phyloP scores from a whole-genome alignment of 768 basidiomycete species.

The Guyanaporus albipodus region DNA sequence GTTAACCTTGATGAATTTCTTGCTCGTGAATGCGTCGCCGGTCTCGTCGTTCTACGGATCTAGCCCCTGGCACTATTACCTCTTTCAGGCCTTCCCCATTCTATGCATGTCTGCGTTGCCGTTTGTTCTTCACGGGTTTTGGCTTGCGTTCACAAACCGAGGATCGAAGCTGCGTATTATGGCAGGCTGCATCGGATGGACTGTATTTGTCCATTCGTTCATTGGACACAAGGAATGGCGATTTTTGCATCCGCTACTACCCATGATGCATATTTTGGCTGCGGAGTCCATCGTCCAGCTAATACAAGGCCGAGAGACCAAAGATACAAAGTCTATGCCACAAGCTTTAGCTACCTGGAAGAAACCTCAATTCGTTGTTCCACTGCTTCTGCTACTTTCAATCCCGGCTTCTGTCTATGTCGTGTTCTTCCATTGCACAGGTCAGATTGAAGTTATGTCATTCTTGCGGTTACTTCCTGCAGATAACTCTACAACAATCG shows the following conservation, averaged over 20 bases:
- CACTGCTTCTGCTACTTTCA: constrained; percentile 44
- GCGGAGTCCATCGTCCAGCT: constrained; percentile 63
- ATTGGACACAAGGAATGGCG: constrained; percentile 97
- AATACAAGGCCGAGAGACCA: constrained; percentile 15
- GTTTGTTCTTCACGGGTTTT: constrained; percentile 62
- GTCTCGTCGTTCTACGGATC: constrained; percentile 92
- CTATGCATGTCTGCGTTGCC: constrained; percentile 71
- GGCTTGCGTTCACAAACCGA: constrained; percentile 28
- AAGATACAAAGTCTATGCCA: not conserved
- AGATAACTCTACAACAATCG: constrained; percentile 54
- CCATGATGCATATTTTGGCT: constrained; percentile 76
- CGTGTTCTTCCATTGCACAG: constrained; percentile 70
- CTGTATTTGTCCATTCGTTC: constrained; percentile 65
- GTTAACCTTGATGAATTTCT: constrained; percentile 79
- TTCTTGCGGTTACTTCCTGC: constrained; percentile 56
- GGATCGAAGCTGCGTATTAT: constrained; percentile 39
- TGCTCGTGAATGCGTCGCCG: constrained; percentile 75
- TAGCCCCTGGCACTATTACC: constrained; percentile 85
- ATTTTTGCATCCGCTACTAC: constrained; percentile 89
- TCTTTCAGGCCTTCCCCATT: constrained; percentile 82
- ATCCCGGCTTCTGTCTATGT: constrained; percentile 67
- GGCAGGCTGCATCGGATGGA: constrained; percentile 54
- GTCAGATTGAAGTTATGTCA: constrained; percentile 71
- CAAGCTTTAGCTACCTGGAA: constrained; percentile 11
- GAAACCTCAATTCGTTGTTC: constrained; percentile 30